phyloP scores from a whole-genome alignment of 257 asterid species.

The Rehmannia glutinosa region DNA sequence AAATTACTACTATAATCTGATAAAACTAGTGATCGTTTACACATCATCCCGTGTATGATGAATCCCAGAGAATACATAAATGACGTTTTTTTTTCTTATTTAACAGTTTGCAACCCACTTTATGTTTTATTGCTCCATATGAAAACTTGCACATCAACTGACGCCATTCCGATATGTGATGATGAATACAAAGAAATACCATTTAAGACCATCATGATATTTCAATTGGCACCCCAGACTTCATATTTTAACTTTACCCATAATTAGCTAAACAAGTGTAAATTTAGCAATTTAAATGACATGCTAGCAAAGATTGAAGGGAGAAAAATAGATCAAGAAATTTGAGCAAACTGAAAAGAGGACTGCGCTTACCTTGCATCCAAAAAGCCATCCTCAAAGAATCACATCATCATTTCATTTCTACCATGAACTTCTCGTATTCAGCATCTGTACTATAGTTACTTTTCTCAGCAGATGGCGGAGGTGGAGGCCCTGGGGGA shows the following conservation, averaged over 20 bases:
- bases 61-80: background rate
- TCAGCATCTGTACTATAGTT: background rate
- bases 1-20: background rate
- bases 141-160: too few species aligned
- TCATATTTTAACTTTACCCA: background rate
- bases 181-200: background rate
- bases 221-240: background rate
- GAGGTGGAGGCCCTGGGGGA: slow-evolving; percentile 61
- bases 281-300: background rate
- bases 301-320: background rate
- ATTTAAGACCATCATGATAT: background rate
- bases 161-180: background rate
- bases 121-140: background rate
- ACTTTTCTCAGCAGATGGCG: slow-evolving; percentile 30
- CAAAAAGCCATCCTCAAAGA: background rate
- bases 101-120: background rate
- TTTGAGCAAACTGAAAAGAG: background rate
- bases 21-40: background rate
- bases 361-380: background rate
- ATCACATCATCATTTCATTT: background rate
- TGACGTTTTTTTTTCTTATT: background rate
- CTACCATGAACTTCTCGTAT: background rate
- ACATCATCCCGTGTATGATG: background rate
- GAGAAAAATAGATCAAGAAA: background rate
- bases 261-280: background rate